Base-by-base conservation (phyloP, 2,329 filamentous ascomycete species). In the Esteya vermicola region DNA sequence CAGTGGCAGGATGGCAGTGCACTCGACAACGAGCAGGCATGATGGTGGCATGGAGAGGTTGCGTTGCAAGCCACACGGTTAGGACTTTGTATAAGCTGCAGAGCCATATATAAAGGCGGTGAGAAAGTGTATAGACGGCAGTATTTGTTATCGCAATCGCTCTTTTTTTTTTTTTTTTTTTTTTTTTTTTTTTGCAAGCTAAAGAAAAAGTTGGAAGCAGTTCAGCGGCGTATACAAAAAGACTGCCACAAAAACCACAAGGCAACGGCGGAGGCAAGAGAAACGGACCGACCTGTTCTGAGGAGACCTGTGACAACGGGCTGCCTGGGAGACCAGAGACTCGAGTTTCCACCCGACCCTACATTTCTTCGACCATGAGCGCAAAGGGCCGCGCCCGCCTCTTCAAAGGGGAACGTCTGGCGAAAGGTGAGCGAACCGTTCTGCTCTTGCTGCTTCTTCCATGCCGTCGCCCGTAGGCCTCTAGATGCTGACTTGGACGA, bases 361-460 rank as follows among this genome's bases (percentile, higher is more conserved):
- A n/a, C n/a, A n/a, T n/a, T n/a, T n/a, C n/a, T n/a, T 40, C 32
- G 42, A 40, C 19, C 38, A 78, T 78, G 22, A 67, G 63, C 48
- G 44, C 57, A 49, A 72, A 67, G 45, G 66, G 70, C 39, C 64
- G 72, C 34, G 70, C 73, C 34, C 68, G 73, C 54, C 65, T 78
- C 33, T 65, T 84, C 48, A 67, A 73, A 42, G 72, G 79, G 40
- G 75, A 80, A 49, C 65, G 70, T 33, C 66, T 73, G 36, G 65
- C 64, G 1, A 74, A 75, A 60, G 80, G 80, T 83, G 59, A 38
- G 50, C 22, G n/a, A n/a, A n/a, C n/a, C n/a, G n/a, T 14, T 23
- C 14, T 27, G 21, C 23, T 10, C 23, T 5, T n/a, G 16, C 21
- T 12, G n/a, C 1, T 5, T 19, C 25, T 30, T 31, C 20, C 9